Conservation (phyloP, 768 basidiomycete genomes). For the Pleurotus giganteus region DNA sequence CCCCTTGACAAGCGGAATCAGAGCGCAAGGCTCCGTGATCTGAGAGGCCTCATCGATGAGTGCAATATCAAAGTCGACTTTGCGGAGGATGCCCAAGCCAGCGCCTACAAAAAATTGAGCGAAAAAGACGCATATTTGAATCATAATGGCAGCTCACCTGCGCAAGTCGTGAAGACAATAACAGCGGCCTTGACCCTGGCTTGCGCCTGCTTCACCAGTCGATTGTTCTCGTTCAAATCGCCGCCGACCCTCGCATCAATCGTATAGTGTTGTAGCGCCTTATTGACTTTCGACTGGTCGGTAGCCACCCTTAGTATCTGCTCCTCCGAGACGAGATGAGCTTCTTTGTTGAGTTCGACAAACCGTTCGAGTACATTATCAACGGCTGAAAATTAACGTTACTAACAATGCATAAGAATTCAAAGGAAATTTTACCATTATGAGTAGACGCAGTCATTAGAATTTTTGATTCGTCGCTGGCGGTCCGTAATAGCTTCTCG, state of each 20-base stretch:
- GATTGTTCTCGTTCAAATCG: constrained; percentile 58
- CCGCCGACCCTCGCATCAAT: constrained; percentile 65
- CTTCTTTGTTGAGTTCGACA: constrained; percentile 40
- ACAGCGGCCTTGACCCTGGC: constrained; percentile 53
- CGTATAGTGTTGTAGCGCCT: constrained; percentile 54
- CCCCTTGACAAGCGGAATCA: constrained; percentile 69
- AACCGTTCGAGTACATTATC: constrained; percentile 72
- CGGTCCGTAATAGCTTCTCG: constrained; percentile 32
- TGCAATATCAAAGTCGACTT: constrained; percentile 56
- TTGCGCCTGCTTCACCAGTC: constrained; percentile 56
- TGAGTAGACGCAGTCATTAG: constrained; percentile 73
- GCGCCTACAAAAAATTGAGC: constrained; percentile 35
- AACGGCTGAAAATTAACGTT: constrained; percentile 54
- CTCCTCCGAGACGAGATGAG: constrained; percentile 46
- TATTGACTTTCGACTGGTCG: constrained; percentile 60
- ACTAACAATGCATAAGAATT: neutral
- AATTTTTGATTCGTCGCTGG: constrained; percentile 39
- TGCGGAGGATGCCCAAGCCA: constrained; percentile 55
- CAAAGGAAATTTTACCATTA: constrained; percentile 41
- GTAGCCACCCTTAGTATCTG: constrained; percentile 69
- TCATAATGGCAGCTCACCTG: constrained; percentile 30
- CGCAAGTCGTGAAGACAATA: constrained; percentile 66
- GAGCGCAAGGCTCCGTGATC: constrained; percentile 62
- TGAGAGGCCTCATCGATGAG: constrained; percentile 73
- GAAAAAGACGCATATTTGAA: neutral